Percentiles rank a stretch among this genome's conserved stretches.
Conservation (phyloP, 345 rosid genomes). For the Noccaea bulbosa region DNA sequence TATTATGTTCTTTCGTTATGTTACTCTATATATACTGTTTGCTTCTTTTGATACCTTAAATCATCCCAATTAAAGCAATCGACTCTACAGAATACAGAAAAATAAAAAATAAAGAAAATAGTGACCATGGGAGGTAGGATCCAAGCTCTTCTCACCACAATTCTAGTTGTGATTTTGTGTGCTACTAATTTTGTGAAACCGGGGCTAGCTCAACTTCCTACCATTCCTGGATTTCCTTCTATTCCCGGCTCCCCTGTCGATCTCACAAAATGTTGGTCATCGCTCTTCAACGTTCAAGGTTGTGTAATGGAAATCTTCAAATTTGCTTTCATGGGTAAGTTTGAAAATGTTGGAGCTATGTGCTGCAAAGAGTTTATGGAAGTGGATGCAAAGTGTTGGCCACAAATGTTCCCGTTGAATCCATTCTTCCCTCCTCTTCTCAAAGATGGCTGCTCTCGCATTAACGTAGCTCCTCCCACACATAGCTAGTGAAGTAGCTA, state of each 20-base stretch:
- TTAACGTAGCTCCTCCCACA: background rate
- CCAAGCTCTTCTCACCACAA: background rate
- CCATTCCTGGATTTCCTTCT: background rate
- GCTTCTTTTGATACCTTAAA: background rate
- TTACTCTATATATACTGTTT: background rate
- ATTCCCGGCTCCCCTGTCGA: conserved; percentile 3
- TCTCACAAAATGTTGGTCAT: conserved; percentile 20
- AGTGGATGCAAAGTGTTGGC: conserved; percentile 23
- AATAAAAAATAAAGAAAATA: background rate
- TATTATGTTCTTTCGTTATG: background rate
- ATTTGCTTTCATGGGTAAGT: conserved; percentile 12
- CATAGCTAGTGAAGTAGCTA: background rate
- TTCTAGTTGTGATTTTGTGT: conserved; percentile 7
- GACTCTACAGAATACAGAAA: background rate
- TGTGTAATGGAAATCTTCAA: conserved; percentile 5
- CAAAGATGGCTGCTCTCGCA: conserved; percentile 1
- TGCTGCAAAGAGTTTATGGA: conserved; percentile 4
- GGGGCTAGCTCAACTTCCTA: background rate
- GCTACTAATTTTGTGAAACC: background rate
- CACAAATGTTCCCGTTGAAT: no score
- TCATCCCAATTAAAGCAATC: background rate
- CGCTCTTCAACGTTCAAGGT: conserved; percentile 2
- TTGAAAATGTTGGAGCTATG: background rate
- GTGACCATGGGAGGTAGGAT: conserved; percentile 18
- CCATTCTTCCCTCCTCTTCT: conserved; percentile 15